Percentiles rank a stretch among this genome's conserved stretches.
Conservation (phyloP, 75 land plant genomes). For the Cunninghamia lanceolata region DNA sequence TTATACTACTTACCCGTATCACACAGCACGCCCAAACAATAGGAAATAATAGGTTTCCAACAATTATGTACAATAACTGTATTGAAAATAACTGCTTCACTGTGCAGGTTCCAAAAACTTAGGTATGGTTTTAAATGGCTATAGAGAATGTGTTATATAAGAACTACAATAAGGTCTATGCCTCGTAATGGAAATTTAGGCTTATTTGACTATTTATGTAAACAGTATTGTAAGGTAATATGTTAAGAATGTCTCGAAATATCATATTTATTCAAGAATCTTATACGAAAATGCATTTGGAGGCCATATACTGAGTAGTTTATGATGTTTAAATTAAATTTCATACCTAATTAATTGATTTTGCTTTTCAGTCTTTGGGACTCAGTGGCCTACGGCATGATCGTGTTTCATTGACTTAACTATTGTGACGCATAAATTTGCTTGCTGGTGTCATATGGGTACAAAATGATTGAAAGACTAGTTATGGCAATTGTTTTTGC, state of each 20-base stretch:
- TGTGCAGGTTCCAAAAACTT: neutral
- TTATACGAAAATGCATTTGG: neutral
- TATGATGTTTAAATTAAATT: too few species aligned
- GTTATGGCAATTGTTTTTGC: too few species aligned
- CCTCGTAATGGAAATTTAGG: neutral
- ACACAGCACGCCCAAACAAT: neutral
- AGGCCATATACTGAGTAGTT: neutral
- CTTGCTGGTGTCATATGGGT: too few species aligned
- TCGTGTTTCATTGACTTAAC: too few species aligned
- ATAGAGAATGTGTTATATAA: neutral
- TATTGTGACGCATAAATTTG: too few species aligned
- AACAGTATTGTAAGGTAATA: neutral
- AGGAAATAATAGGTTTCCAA: neutral
- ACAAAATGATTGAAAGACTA: too few species aligned
- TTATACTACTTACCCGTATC: neutral
- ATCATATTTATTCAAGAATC: neutral
- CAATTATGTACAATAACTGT: neutral
- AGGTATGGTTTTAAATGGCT: neutral
- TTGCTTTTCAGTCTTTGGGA: too few species aligned
- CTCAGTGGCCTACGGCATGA: too few species aligned
- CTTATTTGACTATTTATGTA: neutral
- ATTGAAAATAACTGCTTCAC: neutral
- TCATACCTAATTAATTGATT: too few species aligned
- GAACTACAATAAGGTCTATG: neutral
- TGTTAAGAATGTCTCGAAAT: neutral